Conservation (phyloP, 2,329 filamentous ascomycete genomes). For the Pestalotiopsis sp. region DNA sequence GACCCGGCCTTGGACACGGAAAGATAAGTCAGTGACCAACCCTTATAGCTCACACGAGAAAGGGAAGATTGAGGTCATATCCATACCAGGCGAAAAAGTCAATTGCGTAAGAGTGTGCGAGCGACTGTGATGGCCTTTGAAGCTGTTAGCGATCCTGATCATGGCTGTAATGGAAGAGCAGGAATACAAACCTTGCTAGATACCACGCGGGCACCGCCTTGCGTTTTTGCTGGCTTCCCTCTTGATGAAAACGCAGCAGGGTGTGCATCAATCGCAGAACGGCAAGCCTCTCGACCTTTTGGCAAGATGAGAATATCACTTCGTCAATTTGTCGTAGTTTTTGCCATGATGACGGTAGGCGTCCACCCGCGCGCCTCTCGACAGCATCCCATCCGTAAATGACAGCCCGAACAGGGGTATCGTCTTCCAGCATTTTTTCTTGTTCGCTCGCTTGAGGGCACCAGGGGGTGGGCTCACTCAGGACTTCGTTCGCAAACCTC, state of each 20-base stretch:
- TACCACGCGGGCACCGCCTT: not conserved
- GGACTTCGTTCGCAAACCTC: not conserved
- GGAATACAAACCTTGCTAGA: not conserved
- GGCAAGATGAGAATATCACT: not conserved
- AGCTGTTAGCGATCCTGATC: not conserved
- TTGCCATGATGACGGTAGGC: not conserved
- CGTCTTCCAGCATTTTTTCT: not conserved
- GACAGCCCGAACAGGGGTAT: not conserved
- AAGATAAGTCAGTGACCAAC: not conserved
- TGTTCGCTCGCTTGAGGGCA: not conserved
- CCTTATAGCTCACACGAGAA: not conserved
- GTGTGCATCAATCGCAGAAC: not conserved
- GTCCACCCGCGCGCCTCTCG: not conserved
- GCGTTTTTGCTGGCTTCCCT: not conserved
- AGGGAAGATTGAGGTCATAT: not conserved
- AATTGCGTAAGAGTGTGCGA: not conserved
- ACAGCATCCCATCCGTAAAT: not conserved
- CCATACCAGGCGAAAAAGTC: constrained; percentile 1
- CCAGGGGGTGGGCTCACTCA: not conserved
- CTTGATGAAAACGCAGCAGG: not conserved
- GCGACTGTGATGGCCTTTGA: not conserved
- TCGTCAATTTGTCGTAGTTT: not conserved
- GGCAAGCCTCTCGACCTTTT: not conserved
- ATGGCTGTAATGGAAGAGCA: not conserved
- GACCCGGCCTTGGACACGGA: not conserved